A percentile compares a stretch with the other conserved stretches of the same genome.
phyloP scores from a whole-genome alignment of 129 eudicot species.

The Helichrysum umbraculigerum region DNA sequence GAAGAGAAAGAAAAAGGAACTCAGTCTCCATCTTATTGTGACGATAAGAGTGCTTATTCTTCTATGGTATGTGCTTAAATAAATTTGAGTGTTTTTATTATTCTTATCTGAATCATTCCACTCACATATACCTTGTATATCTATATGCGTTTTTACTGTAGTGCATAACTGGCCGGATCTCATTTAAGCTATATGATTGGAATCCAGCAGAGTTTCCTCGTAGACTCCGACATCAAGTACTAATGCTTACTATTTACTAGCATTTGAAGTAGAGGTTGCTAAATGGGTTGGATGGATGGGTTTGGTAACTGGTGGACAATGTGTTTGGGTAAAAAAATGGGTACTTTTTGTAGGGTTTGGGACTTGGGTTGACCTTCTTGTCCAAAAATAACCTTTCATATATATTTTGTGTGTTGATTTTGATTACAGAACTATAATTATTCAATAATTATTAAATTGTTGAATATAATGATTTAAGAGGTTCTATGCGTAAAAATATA shows the following conservation, averaged over 20 bases:
- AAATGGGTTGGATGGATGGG: conserved; percentile 4
- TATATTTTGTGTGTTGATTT: neutral
- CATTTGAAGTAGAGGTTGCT: conserved; percentile 23
- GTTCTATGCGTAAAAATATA: neutral
- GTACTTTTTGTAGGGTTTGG: neutral
- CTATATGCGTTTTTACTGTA: conserved; percentile 30
- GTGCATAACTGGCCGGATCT: conserved; percentile 93
- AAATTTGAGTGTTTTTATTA: neutral
- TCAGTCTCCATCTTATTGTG: conserved; percentile 59
- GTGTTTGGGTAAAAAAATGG: neutral
- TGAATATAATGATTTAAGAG: neutral
- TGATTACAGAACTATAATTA: neutral
- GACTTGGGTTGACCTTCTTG: neutral
- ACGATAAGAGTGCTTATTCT: conserved; percentile 67
- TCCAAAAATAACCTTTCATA: neutral
- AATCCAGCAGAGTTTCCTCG: conserved; percentile 99
- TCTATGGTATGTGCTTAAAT: conserved; percentile 55
- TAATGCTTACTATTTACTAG: conserved; percentile 48
- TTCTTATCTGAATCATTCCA: neutral
- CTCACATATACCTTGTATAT: neutral
- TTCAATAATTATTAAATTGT: neutral
- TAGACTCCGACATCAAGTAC: conserved; percentile 92
- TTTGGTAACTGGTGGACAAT: neutral
- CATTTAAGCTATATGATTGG: conserved; percentile 98
- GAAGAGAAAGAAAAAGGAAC: conserved; percentile 61